Evolutionary conservation across 768 basidiomycete genomes (phyloP).

Genomic region (Phallus indusiatus): DNA sequence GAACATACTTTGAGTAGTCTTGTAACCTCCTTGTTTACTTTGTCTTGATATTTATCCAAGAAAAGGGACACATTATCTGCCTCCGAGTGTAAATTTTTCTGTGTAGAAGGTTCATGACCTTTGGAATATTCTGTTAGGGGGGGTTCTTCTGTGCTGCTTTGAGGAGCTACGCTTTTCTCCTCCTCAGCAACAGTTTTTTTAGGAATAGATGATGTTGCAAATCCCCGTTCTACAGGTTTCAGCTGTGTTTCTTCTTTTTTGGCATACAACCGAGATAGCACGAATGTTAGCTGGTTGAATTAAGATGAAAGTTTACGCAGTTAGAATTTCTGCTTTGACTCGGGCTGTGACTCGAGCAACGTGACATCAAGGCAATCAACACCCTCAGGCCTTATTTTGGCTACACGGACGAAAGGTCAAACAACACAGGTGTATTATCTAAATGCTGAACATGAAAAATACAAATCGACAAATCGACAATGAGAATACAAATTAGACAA

Average conservation of each 20-base stretch:
- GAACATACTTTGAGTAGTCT: conserved; percentile 56
- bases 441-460: too few species aligned
- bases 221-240: conserved; percentile 61
- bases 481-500: neutral
- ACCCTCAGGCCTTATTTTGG: too few species aligned
- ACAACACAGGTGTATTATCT: too few species aligned
- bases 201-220: conserved; percentile 69
- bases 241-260: conserved; percentile 79
- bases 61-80: conserved; percentile 26
- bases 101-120: conserved; percentile 1
- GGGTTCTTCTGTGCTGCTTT: conserved; percentile 32
- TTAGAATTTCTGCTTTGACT: too few species aligned
- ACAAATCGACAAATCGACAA: neutral
- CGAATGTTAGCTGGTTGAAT: neutral
- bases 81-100: conserved; percentile 5
- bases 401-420: too few species aligned
- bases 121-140: neutral
- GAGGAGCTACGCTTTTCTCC: conserved; percentile 18
- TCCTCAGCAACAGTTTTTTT: conserved; percentile 40
- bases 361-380: too few species aligned
- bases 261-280: conserved; percentile 36
- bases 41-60: conserved; percentile 80
- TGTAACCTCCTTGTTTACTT: conserved; percentile 75
- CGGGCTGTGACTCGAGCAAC: too few species aligned
- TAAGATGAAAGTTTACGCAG: neutral